Evolutionary conservation across 2,329 filamentous ascomycete genomes (phyloP), one percentile per base, ranked within the genome.

Genomic region (Didymella glomerata): DNA sequence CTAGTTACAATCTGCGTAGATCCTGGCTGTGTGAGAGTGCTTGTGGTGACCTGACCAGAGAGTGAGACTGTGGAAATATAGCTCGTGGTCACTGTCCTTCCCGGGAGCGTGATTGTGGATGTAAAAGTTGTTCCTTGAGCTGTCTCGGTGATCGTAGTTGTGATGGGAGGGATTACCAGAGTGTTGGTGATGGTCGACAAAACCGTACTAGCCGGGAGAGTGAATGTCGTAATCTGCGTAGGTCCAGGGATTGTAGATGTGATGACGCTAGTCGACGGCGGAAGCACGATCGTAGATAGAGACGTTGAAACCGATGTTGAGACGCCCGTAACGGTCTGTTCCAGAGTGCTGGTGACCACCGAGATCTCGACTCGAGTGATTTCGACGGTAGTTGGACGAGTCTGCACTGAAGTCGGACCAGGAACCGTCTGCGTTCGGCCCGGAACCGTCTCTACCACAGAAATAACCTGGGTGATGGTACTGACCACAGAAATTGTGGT

Each of bases 1-100:
- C 69, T 65, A 4, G 73, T 76, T 4, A 72, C 49, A 3, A 65
- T 66, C 16, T 61, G 38, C 10, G 69, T 73, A 3, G 62, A 60
- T 6, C 63, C 61, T 22, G 67, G 57, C 32, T 64, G 38, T 25
- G 62, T 57, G 4, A 63, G 13, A 13, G 48, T 61, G 13, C 44
- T 56, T 7, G 45, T 49, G 8, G 38, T 52, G 14, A 54, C 8
- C 24, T 48, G 36, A 9, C 63, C 62, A n/a, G 69, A 56, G 24
- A 68, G 25, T 18, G 65, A 68, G 3, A 66, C 54, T 1, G 71
- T 74, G 0, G 66, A 70, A 14, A 70, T 18, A 27, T 70, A 66
- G 4, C 65, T 73, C 1, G 69, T 66, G 7, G 67, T 52, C 10
- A 68, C 44, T 7, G 70, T 74, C 30, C 57, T 66, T 10, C 62